Conservation (phyloP, 163 green algal species). For the Chlorella variabilis region DNA sequence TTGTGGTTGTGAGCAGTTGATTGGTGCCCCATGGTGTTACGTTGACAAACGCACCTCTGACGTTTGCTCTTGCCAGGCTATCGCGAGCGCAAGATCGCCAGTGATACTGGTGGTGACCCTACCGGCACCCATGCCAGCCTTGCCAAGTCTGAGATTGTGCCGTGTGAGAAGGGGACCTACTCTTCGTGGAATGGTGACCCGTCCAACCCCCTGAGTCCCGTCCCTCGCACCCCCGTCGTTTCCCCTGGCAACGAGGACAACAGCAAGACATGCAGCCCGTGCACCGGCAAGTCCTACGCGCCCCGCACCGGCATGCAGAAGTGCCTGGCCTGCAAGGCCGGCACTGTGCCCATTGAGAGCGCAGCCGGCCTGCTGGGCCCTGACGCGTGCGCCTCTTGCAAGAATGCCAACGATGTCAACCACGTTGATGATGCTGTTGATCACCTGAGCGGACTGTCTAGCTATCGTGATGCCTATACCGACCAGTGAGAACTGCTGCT, state of each 20-base stretch:
- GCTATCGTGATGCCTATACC: not conserved
- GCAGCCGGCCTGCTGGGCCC: too few species aligned
- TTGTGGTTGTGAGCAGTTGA: too few species aligned
- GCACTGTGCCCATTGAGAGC: not conserved
- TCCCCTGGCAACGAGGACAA: too few species aligned
- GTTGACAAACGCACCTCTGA: too few species aligned
- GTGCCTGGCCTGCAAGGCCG: constrained; percentile 7
- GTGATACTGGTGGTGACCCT: too few species aligned
- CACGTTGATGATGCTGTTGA: not conserved
- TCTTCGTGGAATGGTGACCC: not conserved
- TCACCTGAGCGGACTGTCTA: not conserved
- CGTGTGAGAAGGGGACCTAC: not conserved
- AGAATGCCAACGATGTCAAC: not conserved
- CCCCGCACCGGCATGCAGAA: constrained; percentile 8
- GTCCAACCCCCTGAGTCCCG: not conserved
- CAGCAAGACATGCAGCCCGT: not conserved
- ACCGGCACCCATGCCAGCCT: not conserved
- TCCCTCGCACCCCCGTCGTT: not conserved
- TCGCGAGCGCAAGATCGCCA: not conserved
- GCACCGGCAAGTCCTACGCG: not conserved
- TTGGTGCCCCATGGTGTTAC: too few species aligned
- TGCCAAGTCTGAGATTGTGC: not conserved
- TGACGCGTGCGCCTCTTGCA: not conserved
- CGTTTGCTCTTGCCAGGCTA: too few species aligned
- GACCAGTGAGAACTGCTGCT: not conserved